phyloP scores from a whole-genome alignment of 768 basidiomycete species.

The Agaricus sinodeliciosus region DNA sequence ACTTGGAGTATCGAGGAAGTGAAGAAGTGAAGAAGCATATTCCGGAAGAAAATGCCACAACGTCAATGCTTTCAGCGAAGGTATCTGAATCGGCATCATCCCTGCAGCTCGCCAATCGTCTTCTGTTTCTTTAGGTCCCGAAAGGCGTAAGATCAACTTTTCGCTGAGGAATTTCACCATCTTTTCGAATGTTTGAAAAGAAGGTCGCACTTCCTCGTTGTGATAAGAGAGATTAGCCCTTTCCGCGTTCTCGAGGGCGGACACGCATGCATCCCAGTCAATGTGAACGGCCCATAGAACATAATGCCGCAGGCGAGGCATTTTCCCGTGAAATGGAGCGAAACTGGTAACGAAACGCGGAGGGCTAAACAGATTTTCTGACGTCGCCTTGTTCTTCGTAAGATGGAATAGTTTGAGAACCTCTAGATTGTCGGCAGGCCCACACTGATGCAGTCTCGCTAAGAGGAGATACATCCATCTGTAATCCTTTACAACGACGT shows the following conservation, averaged over 20 bases:
- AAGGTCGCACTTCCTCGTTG: constrained; percentile 54
- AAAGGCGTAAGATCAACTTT: constrained; percentile 44
- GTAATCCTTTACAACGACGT: constrained; percentile 40
- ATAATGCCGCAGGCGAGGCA: constrained; percentile 43
- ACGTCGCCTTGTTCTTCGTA: constrained; percentile 32
- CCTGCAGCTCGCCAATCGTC: constrained; percentile 35
- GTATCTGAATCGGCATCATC: constrained; percentile 26
- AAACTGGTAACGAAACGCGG: constrained; percentile 32
- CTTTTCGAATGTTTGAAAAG: constrained; percentile 42
- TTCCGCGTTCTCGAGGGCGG: constrained; percentile 37
- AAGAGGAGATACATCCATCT: constrained; percentile 41
- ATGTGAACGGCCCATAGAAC: constrained; percentile 67
- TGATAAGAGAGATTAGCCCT: constrained; percentile 61
- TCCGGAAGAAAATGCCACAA: constrained; percentile 33
- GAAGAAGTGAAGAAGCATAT: constrained; percentile 32
- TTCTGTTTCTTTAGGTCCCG: constrained; percentile 41
- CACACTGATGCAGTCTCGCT: constrained; percentile 31
- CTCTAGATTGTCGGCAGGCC: constrained; percentile 48
- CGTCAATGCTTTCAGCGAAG: constrained; percentile 31
- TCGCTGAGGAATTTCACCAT: constrained; percentile 50
- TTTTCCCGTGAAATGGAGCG: constrained; percentile 46
- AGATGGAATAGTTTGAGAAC: constrained; percentile 49
- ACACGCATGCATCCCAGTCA: constrained; percentile 47
- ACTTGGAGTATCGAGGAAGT: constrained; percentile 32
- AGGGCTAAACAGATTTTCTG: constrained; percentile 29